Evolutionary conservation across 257 asterid species (phyloP).

Genomic region (Solanum neorickii): DNA sequence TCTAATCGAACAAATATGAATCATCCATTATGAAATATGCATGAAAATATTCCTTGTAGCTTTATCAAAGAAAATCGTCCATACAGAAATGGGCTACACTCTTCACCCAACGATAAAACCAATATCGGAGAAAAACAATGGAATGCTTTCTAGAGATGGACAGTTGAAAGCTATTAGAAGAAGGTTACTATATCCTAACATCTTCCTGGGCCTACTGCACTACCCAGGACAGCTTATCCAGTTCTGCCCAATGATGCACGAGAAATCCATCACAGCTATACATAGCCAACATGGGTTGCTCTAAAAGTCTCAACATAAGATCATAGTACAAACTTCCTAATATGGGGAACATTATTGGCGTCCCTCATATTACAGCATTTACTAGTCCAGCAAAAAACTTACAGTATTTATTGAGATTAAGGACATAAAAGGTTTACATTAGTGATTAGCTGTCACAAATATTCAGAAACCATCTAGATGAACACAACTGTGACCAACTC

Average conservation of each 20-base stretch:
- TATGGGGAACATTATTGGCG: neutral
- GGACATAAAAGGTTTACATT: neutral
- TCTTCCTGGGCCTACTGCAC: neutral
- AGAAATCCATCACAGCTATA: neutral
- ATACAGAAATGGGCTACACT: neutral
- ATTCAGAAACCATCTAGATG: neutral
- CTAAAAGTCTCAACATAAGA: neutral
- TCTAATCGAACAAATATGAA: neutral
- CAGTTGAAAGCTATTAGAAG: neutral
- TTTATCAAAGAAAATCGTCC: neutral
- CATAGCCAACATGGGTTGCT: neutral
- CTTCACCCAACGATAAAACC: neutral
- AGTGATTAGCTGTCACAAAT: neutral
- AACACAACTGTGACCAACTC: neutral
- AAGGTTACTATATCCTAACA: neutral
- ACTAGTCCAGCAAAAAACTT: neutral
- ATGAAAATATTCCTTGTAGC: neutral
- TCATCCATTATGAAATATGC: neutral
- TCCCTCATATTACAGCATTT: neutral
- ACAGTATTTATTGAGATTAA: neutral
- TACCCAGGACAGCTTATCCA: neutral
- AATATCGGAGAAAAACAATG: neutral
- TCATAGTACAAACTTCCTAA: neutral
- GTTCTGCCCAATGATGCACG: neutral
- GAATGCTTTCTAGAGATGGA: neutral